A percentile compares a stretch with the other conserved stretches of the same genome.
phyloP scores from a whole-genome alignment of 768 basidiomycete species.

The Termitomyces sp. region DNA sequence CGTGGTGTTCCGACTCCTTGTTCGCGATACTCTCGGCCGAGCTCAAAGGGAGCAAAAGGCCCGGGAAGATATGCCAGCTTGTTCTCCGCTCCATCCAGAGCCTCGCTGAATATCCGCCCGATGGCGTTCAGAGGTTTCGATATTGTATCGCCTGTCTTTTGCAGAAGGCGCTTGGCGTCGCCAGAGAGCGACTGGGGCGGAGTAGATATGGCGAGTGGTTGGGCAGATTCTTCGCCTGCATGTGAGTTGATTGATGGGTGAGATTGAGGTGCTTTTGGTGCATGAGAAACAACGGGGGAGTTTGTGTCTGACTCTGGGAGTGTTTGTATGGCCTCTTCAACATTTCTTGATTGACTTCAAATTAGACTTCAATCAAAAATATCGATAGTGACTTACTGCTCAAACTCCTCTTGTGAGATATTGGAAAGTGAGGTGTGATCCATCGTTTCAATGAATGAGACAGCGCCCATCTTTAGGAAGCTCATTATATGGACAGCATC shows the following conservation, averaged over 20 bases:
- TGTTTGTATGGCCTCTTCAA: constrained; percentile 46
- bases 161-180: constrained; percentile 78
- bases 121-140: constrained; percentile 90
- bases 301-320: constrained; percentile 38
- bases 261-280: constrained; percentile 15
- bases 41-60: constrained; percentile 64
- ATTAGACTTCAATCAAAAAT: neutral
- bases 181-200: constrained; percentile 50
- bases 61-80: constrained; percentile 61
- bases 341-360: constrained; percentile 30
- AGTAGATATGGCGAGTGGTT: constrained; percentile 62
- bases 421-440: constrained; percentile 93
- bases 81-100: constrained; percentile 66
- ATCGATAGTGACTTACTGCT: constrained; percentile 40
- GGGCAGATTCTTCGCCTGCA: constrained; percentile 86
- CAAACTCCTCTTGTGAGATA: constrained; percentile 92
- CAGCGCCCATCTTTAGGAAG: constrained; percentile 76
- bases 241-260: constrained; percentile 34
- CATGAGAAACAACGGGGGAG: constrained; percentile 26
- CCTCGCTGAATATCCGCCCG: constrained; percentile 81
- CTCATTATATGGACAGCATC: neutral
- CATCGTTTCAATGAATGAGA: constrained; percentile 98
- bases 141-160: constrained; percentile 86
- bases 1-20: constrained; percentile 22
- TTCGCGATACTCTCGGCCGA: constrained; percentile 46